These are phyloP conservation scores for Pistacia integerrima DNA, from an alignment of 345 rosid species.

Conservation along the genomic window DNA sequence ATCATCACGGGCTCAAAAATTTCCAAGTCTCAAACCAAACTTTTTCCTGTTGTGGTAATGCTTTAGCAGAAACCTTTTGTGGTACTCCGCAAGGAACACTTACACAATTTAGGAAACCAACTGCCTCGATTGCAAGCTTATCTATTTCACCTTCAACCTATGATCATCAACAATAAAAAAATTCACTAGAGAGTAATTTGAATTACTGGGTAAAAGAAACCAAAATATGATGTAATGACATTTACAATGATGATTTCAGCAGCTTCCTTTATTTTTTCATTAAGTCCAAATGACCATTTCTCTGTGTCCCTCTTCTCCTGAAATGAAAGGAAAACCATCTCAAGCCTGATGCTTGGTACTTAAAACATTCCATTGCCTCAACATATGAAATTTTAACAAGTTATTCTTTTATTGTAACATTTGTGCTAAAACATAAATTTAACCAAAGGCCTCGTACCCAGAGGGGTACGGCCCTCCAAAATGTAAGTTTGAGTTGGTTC, in stretches of 20 bases:
- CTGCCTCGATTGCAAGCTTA: slow-evolving; percentile 59
- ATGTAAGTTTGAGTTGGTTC: background rate
- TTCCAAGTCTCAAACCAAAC: slow-evolving; percentile 16
- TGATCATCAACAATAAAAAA: background rate
- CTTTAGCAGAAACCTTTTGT: slow-evolving; percentile 35
- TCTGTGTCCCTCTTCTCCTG: slow-evolving; percentile 48
- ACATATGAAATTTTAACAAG: background rate
- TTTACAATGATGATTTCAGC: slow-evolving; percentile 47
- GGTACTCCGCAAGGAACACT: slow-evolving; percentile 64
- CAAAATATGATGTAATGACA: background rate
- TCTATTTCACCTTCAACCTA: slow-evolving; percentile 67
- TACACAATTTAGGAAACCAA: slow-evolving; percentile 47
- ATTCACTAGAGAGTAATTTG: slow-evolving; percentile 3
- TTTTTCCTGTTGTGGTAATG: slow-evolving; percentile 40
- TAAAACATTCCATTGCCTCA: background rate
- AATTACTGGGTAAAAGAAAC: background rate
- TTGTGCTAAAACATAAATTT: background rate
- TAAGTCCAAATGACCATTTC: slow-evolving; percentile 50
- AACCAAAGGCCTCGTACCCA: background rate
- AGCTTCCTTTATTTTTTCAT: slow-evolving; percentile 39
- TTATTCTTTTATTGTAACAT: no score
- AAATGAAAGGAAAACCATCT: background rate
- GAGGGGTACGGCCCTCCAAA: background rate
- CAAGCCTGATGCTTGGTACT: background rate
- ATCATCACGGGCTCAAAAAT: background rate